Conservation (phyloP, 768 basidiomycete genomes). For the Macrolepiota dolichaula region DNA sequence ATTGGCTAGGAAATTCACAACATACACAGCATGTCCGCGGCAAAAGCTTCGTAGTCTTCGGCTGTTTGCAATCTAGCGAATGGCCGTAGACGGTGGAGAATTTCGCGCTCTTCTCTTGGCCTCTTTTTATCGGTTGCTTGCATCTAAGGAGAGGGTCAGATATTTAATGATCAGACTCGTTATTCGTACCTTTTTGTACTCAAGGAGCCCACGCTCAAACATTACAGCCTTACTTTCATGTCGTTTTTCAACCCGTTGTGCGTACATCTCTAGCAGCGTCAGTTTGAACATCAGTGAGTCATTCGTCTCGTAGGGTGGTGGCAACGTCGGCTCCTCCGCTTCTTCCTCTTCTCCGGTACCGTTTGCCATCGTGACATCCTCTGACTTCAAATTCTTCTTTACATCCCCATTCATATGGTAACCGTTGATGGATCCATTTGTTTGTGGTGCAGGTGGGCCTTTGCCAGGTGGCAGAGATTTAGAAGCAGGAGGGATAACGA, state of each 20-base stretch:
- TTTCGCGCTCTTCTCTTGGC: slow-evolving; percentile 87
- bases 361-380: slow-evolving; percentile 46
- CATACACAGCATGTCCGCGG: slow-evolving; percentile 88
- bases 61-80: slow-evolving; percentile 90
- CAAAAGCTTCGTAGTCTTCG: slow-evolving; percentile 86
- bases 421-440: slow-evolving; percentile 45
- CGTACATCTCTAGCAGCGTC: slow-evolving; percentile 86
- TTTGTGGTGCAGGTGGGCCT: slow-evolving; percentile 23
- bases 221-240: slow-evolving; percentile 84
- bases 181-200: slow-evolving; percentile 84
- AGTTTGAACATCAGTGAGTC: slow-evolving; percentile 88
- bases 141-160: slow-evolving; percentile 49
- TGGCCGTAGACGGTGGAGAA: slow-evolving; percentile 83
- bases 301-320: slow-evolving; percentile 78
- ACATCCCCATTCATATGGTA: slow-evolving; percentile 37
- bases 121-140: slow-evolving; percentile 90
- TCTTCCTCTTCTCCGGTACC: slow-evolving; percentile 55
- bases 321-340: slow-evolving; percentile 62
- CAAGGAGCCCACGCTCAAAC: slow-evolving; percentile 86
- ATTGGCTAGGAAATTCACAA: slow-evolving; percentile 2
- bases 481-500: slow-evolving; percentile 21
- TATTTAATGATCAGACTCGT: neutral
- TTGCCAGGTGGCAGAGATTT: slow-evolving; percentile 33
- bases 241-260: slow-evolving; percentile 82
- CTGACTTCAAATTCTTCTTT: slow-evolving; percentile 38